These are phyloP conservation scores for Trichosporon coremiiforme DNA, from an alignment of 1,284 basidiomycete genomes.

Conservation along the genomic window DNA sequence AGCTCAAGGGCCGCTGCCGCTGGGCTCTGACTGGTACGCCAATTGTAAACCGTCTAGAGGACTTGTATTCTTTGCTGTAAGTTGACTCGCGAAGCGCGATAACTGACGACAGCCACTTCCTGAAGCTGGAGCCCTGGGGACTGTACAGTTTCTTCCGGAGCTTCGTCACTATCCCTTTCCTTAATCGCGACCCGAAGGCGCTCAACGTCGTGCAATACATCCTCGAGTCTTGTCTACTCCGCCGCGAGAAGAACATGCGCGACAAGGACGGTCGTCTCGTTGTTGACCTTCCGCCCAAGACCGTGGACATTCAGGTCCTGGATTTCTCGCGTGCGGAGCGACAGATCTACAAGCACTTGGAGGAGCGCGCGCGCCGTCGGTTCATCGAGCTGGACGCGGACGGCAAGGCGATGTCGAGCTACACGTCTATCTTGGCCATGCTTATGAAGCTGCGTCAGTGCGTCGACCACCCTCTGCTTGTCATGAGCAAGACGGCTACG, in stretches of 20 bases:
- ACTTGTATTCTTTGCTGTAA: conserved; percentile 83
- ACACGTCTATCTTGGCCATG: conserved; percentile 87
- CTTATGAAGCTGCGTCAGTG: conserved; percentile 87
- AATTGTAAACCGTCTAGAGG: conserved; percentile 92
- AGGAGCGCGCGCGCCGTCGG: conserved; percentile 52
- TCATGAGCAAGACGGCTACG: conserved; percentile 60
- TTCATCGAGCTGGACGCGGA: conserved; percentile 76
- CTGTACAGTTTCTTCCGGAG: conserved; percentile 83
- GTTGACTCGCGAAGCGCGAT: conserved; percentile 43
- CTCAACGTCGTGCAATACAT: conserved; percentile 92
- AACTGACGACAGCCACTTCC: conserved; percentile 68
- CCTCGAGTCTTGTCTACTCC: conserved; percentile 79
- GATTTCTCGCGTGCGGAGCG: conserved; percentile 75
- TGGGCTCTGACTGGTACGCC: conserved; percentile 97
- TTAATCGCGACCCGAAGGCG: conserved; percentile 81
- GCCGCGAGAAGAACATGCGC: conserved; percentile 93
- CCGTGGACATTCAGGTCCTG: conserved; percentile 69
- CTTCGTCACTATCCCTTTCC: conserved; percentile 86
- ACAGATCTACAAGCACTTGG: conserved; percentile 68
- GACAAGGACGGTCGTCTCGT: conserved; percentile 86
- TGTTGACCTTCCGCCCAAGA: conserved; percentile 84
- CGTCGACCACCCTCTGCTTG: conserved; percentile 79
- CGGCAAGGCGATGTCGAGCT: conserved; percentile 78
- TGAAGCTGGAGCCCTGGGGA: conserved; percentile 89
- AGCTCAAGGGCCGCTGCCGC: conserved; percentile 72